Percentiles rank a stretch among this genome's conserved stretches.
Conservation (phyloP, 2,329 filamentous ascomycete genomes). For the Fusarium albosuccineum region DNA sequence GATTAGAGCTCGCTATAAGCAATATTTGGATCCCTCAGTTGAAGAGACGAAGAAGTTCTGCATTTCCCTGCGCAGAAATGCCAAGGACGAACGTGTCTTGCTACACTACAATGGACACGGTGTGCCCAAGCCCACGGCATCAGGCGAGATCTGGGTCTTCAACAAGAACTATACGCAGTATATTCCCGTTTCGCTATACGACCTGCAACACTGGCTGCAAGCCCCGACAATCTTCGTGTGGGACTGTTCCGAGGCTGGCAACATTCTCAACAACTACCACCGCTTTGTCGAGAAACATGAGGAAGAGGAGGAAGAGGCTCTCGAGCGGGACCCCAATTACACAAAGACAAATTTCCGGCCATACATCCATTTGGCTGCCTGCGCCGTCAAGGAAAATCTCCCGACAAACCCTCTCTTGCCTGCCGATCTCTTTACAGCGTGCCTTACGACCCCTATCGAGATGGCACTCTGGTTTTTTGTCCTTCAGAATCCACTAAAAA, state of each 20-base stretch:
- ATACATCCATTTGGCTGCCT: conserved; percentile 92
- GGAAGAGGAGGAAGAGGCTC: conserved; percentile 83
- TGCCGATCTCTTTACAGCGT: conserved; percentile 95
- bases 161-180: conserved; percentile 99
- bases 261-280: conserved; percentile 95
- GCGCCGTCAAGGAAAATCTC: conserved; percentile 88
- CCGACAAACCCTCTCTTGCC: conserved; percentile 95
- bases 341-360: conserved; percentile 78
- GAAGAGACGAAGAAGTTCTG: conserved; percentile 99
- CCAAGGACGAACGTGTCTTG: conserved; percentile 95
- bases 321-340: conserved; percentile 83
- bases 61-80: conserved; percentile 87
- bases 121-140: conserved; percentile 93
- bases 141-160: conserved; percentile 99
- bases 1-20: conserved; percentile 95
- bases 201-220: conserved; percentile 94
- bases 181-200: conserved; percentile 95
- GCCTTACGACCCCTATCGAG: conserved; percentile 95
- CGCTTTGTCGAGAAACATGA: conserved; percentile 96
- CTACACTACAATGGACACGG: conserved; percentile 99
- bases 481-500: conserved; percentile 84
- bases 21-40: conserved; percentile 94
- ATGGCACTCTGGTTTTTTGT: conserved; percentile 98
- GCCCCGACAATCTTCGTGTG: conserved; percentile 97
- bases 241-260: conserved; percentile 96